phyloP scores from a whole-genome alignment of 1,139 yeast species.

The Geotrichum phurueaensis region DNA sequence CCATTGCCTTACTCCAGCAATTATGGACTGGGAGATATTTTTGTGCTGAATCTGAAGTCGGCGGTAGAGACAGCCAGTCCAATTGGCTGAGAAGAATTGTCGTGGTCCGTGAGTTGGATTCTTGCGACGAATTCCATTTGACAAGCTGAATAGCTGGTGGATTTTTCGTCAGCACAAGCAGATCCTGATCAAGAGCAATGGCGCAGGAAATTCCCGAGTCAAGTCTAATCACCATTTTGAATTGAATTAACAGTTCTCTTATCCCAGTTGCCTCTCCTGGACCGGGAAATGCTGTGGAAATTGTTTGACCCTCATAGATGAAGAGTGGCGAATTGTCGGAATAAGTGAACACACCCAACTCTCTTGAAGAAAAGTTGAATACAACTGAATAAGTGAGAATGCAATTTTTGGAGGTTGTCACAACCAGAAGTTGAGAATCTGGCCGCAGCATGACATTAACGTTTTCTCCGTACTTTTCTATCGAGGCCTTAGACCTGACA shows the following conservation, averaged over 20 bases:
- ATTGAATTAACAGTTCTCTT: constrained; percentile 32
- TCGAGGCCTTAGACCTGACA: constrained; percentile 28
- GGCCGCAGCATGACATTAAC: constrained; percentile 30
- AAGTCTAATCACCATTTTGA: constrained; percentile 27
- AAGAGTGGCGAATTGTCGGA: constrained; percentile 18
- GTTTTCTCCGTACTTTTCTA: constrained; percentile 31
- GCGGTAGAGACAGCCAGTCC: constrained; percentile 26
- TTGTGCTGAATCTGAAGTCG: neutral
- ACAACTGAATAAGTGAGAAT: constrained; percentile 29
- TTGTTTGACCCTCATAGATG: constrained; percentile 19
- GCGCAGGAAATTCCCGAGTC: constrained; percentile 32
- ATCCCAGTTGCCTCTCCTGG: constrained; percentile 40
- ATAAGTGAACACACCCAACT: constrained; percentile 17
- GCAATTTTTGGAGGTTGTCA: constrained; percentile 31
- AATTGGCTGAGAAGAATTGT: constrained; percentile 25
- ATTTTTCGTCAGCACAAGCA: constrained; percentile 30
- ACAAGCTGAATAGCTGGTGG: constrained; percentile 33
- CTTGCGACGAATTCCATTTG: constrained; percentile 22
- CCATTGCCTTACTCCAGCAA: constrained; percentile 18
- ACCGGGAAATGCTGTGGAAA: constrained; percentile 32
- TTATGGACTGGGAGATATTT: constrained; percentile 4
- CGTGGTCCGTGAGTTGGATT: constrained; percentile 16
- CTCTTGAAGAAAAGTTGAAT: constrained; percentile 18
- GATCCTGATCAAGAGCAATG: constrained; percentile 30
- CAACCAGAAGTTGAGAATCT: constrained; percentile 33